These are phyloP conservation scores for Morella rubra DNA, from an alignment of 306 rosid species.

Conservation along the genomic window DNA sequence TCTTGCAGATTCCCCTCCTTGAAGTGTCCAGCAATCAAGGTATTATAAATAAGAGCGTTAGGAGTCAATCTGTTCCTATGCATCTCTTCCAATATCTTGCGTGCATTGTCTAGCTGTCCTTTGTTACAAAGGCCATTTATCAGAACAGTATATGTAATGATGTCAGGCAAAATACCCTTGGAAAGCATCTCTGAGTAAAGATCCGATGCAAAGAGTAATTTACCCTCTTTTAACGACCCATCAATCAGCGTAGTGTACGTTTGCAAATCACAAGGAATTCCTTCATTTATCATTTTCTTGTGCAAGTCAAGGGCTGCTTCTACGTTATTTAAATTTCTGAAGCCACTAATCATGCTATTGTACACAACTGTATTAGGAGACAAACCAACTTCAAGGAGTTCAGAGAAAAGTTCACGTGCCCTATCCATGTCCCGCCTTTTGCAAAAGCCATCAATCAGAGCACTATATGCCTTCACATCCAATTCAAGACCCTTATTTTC, in stretches of 20 bases:
- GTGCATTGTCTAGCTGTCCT: constrained; percentile 60
- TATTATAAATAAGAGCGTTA: constrained; percentile 58
- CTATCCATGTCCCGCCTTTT: constrained; percentile 66
- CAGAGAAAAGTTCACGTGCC: constrained; percentile 53
- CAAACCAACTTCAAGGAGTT: constrained; percentile 66
- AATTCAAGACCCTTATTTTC: constrained; percentile 52
- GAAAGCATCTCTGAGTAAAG: constrained; percentile 79
- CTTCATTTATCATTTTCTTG: constrained; percentile 58
- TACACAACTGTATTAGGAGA: constrained; percentile 63
- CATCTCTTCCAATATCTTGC: constrained; percentile 62
- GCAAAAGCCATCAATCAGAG: constrained; percentile 66
- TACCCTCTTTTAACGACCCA: constrained; percentile 58
- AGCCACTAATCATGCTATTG: constrained; percentile 69
- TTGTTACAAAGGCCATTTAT: constrained; percentile 61
- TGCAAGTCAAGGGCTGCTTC: constrained; percentile 57
- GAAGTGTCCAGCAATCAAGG: constrained; percentile 65
- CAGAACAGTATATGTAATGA: constrained; percentile 42
- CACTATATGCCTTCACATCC: constrained; percentile 57
- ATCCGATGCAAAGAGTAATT: constrained; percentile 50
- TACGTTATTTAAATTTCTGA: constrained; percentile 55
- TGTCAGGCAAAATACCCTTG: constrained; percentile 62
- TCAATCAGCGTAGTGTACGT: constrained; percentile 64
- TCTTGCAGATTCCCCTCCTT: constrained; percentile 67
- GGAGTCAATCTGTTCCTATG: constrained; percentile 42
- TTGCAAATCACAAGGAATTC: constrained; percentile 57